These are phyloP conservation scores for Botrytis hyacinthi DNA, from an alignment of 2,329 filamentous ascomycete genomes.

Conservation along the genomic window DNA sequence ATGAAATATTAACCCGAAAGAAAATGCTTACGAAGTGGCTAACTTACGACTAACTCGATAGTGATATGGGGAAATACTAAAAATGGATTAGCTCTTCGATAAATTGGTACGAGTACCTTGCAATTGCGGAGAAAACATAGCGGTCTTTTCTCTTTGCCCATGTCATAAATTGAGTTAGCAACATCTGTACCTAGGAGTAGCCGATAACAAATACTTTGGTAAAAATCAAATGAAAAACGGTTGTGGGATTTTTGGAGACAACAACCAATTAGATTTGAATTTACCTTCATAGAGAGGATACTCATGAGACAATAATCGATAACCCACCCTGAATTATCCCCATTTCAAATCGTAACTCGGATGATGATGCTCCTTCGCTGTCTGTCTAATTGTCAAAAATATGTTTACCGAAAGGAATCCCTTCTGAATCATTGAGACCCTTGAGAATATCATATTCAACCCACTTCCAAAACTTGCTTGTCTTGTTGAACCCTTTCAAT, in stretches of 20 bases:
- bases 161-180: background rate
- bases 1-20: background rate
- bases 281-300: background rate
- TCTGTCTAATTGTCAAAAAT: background rate
- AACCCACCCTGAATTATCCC: background rate
- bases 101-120: background rate
- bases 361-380: background rate
- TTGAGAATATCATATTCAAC: background rate
- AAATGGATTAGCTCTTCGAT: background rate
- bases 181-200: background rate
- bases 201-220: constrained; percentile 6
- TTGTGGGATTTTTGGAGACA: background rate
- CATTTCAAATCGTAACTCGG: background rate
- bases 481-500: background rate
- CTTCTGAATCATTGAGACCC: background rate
- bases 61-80: constrained; percentile 3
- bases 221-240: background rate
- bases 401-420: background rate
- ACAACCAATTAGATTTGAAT: background rate
- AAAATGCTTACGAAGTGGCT: background rate
- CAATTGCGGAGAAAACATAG: constrained; percentile 15
- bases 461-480: background rate
- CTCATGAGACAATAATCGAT: background rate
- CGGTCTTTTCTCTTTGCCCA: background rate
- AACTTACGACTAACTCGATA: background rate